Evolutionary conservation across 306 rosid species (phyloP).

Genomic region (Inga oerstediana): DNA sequence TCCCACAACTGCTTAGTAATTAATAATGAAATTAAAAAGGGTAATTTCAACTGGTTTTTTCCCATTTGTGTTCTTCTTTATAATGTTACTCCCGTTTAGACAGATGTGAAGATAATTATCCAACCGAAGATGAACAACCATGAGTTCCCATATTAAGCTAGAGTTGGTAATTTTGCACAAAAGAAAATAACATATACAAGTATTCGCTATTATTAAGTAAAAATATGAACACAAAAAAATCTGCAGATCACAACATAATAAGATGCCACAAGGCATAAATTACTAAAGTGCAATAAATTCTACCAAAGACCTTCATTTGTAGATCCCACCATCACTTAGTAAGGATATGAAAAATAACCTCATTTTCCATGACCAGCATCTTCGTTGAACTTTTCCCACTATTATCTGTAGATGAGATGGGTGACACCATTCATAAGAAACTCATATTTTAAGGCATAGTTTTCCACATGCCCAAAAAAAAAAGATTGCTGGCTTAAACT

Average conservation of each 20-base stretch:
- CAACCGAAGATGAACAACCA: not conserved
- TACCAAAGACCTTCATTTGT: not conserved
- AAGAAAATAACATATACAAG: not conserved
- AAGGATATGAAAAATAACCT: not conserved
- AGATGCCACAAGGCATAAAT: not conserved
- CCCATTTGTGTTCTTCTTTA: not conserved
- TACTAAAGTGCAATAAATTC: not conserved
- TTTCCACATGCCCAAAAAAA: conserved; percentile 16
- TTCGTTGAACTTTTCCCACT: not conserved
- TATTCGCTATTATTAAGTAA: not conserved
- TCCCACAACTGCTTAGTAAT: not conserved
- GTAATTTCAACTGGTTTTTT: not conserved
- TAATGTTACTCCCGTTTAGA: not conserved
- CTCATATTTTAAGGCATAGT: conserved; percentile 7
- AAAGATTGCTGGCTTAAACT: conserved; percentile 13
- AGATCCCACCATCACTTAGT: not conserved
- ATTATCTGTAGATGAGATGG: conserved; percentile 19
- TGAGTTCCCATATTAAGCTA: not conserved
- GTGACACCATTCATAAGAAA: conserved; percentile 32
- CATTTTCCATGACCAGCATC: not conserved
- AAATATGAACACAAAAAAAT: conserved; percentile 3
- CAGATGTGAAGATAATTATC: not conserved
- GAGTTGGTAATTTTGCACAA: not conserved
- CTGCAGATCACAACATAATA: conserved; percentile 15
- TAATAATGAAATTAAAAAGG: conserved; percentile 4